phyloP scores from a whole-genome alignment of 2,329 filamentous ascomycete genomes.

The Paramyrothecium sp. region DNA sequence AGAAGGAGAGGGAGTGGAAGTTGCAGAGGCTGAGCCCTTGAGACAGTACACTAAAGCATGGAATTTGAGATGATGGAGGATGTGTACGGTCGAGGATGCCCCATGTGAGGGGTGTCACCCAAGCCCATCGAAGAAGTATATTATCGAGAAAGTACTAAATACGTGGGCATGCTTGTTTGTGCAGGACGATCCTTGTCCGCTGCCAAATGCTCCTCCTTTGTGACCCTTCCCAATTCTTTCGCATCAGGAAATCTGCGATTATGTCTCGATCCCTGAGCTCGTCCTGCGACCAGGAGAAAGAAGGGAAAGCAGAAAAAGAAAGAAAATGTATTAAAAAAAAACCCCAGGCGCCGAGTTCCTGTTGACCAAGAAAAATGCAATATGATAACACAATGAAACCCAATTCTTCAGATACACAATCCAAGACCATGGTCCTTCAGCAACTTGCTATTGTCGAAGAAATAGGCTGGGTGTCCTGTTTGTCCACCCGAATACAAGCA shows the following conservation, averaged over 20 bases:
- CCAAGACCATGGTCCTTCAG: too few species aligned
- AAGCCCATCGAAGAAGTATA: neutral
- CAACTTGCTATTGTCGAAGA: too few species aligned
- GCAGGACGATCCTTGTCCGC: neutral
- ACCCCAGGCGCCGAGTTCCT: neutral
- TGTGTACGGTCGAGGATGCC: neutral
- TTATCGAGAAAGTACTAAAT: neutral
- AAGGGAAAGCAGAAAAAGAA: neutral
- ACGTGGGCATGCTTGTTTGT: neutral
- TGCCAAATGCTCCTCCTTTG: neutral
- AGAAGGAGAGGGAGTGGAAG: slow-evolving; percentile 55
- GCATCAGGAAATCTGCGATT: neutral
- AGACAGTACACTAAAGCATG: neutral
- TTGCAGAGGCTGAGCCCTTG: slow-evolving; percentile 74
- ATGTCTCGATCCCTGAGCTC: neutral
- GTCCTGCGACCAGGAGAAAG: slow-evolving; percentile 1
- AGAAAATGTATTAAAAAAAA: too few species aligned
- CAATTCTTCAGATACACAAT: too few species aligned
- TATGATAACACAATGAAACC: too few species aligned
- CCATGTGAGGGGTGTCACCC: neutral
- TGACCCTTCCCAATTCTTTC: neutral
- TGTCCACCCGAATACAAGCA: too few species aligned
- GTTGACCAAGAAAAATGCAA: neutral
- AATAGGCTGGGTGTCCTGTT: neutral
- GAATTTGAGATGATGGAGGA: neutral